phyloP scores from a whole-genome alignment of 2,329 filamentous ascomycete genomes.

The Ophiocordyceps robertsii region DNA sequence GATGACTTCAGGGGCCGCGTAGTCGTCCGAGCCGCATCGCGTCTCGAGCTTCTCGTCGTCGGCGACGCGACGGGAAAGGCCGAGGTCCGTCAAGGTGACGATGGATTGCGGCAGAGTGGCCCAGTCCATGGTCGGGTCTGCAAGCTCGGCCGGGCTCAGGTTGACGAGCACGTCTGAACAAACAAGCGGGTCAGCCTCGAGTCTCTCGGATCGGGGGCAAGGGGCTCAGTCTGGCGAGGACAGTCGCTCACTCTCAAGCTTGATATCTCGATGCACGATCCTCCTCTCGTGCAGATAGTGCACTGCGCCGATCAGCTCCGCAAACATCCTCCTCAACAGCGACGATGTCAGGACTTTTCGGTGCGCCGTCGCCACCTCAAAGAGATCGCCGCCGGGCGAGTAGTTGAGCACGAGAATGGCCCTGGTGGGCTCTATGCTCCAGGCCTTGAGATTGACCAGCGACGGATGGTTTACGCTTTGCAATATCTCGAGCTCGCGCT shows the following conservation, averaged over 20 bases:
- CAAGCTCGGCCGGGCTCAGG: slow-evolving; percentile 53
- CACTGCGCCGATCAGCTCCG: slow-evolving; percentile 76
- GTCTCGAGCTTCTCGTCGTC: slow-evolving; percentile 84
- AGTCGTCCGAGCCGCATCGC: slow-evolving; percentile 91
- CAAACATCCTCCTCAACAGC: slow-evolving; percentile 73
- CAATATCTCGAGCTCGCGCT: slow-evolving; percentile 90
- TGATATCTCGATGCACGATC: slow-evolving; percentile 95
- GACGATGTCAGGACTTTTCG: slow-evolving; percentile 51
- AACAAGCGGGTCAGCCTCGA: slow-evolving; percentile 1
- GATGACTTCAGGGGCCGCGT: slow-evolving; percentile 90
- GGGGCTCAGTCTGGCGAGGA: neutral
- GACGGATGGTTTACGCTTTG: slow-evolving; percentile 79
- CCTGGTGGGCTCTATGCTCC: slow-evolving; percentile 70
- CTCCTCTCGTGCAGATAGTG: slow-evolving; percentile 71
- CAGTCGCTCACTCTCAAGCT: slow-evolving; percentile 67
- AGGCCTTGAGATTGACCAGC: slow-evolving; percentile 81
- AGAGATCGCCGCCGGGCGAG: slow-evolving; percentile 87
- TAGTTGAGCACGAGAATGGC: slow-evolving; percentile 82
- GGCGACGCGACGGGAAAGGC: slow-evolving; percentile 73
- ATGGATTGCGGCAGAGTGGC: slow-evolving; percentile 66
- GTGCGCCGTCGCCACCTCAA: slow-evolving; percentile 73
- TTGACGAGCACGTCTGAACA: slow-evolving; percentile 78
- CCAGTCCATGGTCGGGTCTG: slow-evolving; percentile 53
- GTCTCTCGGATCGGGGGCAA: neutral
- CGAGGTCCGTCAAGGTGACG: slow-evolving; percentile 81